Base-by-base conservation (phyloP, 108 stramenopile species). In the Nitzschia sp. region DNA sequence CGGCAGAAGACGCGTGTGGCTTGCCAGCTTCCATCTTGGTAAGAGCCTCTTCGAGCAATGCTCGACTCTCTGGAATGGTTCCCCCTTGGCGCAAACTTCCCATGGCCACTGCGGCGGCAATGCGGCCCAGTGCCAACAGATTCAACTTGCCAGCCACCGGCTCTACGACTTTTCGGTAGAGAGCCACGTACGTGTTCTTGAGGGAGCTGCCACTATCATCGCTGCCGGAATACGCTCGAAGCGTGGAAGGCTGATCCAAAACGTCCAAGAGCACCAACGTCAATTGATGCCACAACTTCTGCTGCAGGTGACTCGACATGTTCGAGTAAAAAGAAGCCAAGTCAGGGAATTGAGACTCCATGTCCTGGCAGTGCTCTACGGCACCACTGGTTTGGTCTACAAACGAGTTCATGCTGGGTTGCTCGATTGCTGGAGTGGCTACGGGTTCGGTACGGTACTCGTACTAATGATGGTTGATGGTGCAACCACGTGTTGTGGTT, bases 241-340 rank as follows among this genome's bases (percentile, higher is more conserved):
- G 21, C 46, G 66, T 79, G 71, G 29, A 83, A 55, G 34, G 56
- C 78, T 61, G 50, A 54, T 75, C 51, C 54, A 91, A 69, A 78
- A 96, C 86, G 41, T 87, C 83, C 58, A 91, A 61, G 10, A 95
- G 40, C 9, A 57, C 57, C 65, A 93, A 63, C 8, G 97, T 96
- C 61, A 97, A 81, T 82, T 99, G 96, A 79, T 99, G 97, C 95
- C 95, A 99, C 25, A 97, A 77, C 84, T 96, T 99, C 64, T 78
- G 66, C 43, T 72, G 60, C 66, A 75, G 86, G 21, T 89, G 80
- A 37, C 61, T 58, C 37, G 76, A 77, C 54, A 98, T 76, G 20
- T 73, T 69, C 41, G 80, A 64, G 81, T 94, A 96, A 63, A 81
- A 75, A 29, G 29, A 7, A 25, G 88, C 90, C 51, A 94, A 76